A percentile compares a stretch with the other conserved stretches of the same genome.
Conservation (phyloP, 169 alveolate genomes). For the Plasmodium gallinaceum region DNA sequence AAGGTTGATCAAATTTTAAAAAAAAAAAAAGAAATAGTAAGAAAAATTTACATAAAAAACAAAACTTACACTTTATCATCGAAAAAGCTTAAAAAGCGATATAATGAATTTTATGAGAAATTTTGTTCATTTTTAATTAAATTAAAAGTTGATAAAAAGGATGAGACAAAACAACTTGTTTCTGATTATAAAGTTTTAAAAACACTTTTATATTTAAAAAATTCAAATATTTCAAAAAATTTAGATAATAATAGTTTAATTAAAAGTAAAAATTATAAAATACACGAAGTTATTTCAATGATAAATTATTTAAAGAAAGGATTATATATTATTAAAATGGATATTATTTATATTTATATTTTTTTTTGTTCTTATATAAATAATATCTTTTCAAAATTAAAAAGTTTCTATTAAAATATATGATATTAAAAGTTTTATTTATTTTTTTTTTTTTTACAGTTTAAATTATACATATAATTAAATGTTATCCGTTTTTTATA, state of each 20-base stretch:
- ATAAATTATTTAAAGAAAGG: conserved; percentile 18
- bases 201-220: conserved; percentile 38
- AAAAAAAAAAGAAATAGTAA: conserved; percentile 33
- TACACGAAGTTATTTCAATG: conserved; percentile 21
- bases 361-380: conserved; percentile 38
- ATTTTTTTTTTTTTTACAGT: no score
- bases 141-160: not conserved
- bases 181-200: conserved; percentile 22
- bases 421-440: no score
- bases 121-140: conserved; percentile 21
- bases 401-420: not conserved
- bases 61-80: conserved; percentile 34
- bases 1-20: conserved; percentile 8
- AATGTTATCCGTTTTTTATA: no score
- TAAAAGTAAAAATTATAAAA: conserved; percentile 19
- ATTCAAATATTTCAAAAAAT: conserved; percentile 1
- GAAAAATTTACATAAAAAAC: conserved; percentile 19
- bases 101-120: conserved; percentile 7
- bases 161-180: not conserved
- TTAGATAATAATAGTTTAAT: not conserved
- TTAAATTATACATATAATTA: no score
- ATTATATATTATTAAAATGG: conserved; percentile 43
- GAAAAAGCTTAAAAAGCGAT: conserved; percentile 26
- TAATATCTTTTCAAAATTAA: conserved; percentile 19
- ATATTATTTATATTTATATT: conserved; percentile 40